Evolutionary conservation across 1,284 basidiomycete species (phyloP).

Genomic region (Sutorius eximius): DNA sequence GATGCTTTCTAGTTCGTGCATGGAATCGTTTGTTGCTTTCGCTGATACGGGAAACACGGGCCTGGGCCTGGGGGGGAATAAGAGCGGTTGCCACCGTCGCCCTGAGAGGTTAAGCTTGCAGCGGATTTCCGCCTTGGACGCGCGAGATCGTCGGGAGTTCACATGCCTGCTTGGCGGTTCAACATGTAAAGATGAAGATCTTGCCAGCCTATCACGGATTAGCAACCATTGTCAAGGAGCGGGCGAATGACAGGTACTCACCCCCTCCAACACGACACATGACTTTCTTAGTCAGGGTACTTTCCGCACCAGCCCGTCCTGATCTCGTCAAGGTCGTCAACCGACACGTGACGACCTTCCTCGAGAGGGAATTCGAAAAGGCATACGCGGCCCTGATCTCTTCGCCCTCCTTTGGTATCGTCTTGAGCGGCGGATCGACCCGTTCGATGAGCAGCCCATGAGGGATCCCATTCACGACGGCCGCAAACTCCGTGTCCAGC

Average conservation of each 20-base stretch:
- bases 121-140: background rate
- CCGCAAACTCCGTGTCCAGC: constrained; percentile 77
- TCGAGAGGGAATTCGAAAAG: constrained; percentile 67
- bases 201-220: constrained; percentile 68
- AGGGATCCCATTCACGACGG: constrained; percentile 70
- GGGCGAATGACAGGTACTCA: constrained; percentile 36
- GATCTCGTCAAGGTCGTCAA: constrained; percentile 73
- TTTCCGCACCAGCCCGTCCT: constrained; percentile 47
- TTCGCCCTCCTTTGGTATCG: constrained; percentile 66
- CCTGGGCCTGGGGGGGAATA: background rate
- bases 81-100: background rate
- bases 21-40: constrained; percentile 20
- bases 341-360: constrained; percentile 77
- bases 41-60: constrained; percentile 8
- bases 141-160: background rate
- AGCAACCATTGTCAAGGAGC: background rate
- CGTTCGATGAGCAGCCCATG: constrained; percentile 78
- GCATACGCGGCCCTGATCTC: constrained; percentile 82
- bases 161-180: constrained; percentile 64
- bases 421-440: constrained; percentile 72
- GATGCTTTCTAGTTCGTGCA: constrained; percentile 32
- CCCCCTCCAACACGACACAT: constrained; percentile 85
- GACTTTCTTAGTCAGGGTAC: constrained; percentile 69
- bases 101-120: background rate
- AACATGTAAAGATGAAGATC: constrained; percentile 79